Evolutionary conservation across 495 filamentous ascomycete species (phyloP).

Genomic region (Penicillium macrosclerotiorum): DNA sequence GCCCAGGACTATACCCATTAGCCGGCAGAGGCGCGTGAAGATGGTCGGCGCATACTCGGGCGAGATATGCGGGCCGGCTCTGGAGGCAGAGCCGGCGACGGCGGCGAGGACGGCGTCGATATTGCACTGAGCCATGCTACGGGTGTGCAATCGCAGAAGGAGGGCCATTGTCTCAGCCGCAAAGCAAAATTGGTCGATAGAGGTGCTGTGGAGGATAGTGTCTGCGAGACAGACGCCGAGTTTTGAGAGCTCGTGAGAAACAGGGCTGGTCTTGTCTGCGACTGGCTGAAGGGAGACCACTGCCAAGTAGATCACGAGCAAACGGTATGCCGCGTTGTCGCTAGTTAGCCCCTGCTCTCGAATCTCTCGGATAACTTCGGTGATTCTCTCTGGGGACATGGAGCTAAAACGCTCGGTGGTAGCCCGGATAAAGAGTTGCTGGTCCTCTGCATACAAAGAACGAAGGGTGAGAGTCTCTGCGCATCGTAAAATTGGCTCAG

Average conservation of each 20-base stretch:
- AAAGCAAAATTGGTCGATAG: constrained; percentile 55
- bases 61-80: constrained; percentile 34
- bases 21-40: constrained; percentile 59
- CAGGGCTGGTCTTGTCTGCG: constrained; percentile 40
- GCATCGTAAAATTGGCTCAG: constrained; percentile 33
- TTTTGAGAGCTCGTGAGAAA: constrained; percentile 35
- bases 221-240: constrained; percentile 33
- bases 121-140: constrained; percentile 64
- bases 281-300: constrained; percentile 29
- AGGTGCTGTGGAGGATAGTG: constrained; percentile 33
- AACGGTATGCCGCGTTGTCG: constrained; percentile 28
- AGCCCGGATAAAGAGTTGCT: constrained; percentile 41
- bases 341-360: constrained; percentile 33
- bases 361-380: constrained; percentile 32
- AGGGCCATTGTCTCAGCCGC: constrained; percentile 51
- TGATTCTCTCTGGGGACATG: constrained; percentile 29
- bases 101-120: constrained; percentile 62
- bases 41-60: constrained; percentile 48
- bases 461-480: constrained; percentile 37
- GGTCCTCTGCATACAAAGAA: constrained; percentile 42
- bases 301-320: constrained; percentile 40
- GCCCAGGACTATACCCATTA: constrained; percentile 54
- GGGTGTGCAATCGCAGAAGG: constrained; percentile 55
- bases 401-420: constrained; percentile 37
- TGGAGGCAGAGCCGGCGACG: constrained; percentile 53